Percentiles rank a stretch among this genome's conserved stretches.
phyloP scores from a whole-genome alignment of 2,329 filamentous ascomycete genomes.

The Colletotrichum higginsianum region DNA sequence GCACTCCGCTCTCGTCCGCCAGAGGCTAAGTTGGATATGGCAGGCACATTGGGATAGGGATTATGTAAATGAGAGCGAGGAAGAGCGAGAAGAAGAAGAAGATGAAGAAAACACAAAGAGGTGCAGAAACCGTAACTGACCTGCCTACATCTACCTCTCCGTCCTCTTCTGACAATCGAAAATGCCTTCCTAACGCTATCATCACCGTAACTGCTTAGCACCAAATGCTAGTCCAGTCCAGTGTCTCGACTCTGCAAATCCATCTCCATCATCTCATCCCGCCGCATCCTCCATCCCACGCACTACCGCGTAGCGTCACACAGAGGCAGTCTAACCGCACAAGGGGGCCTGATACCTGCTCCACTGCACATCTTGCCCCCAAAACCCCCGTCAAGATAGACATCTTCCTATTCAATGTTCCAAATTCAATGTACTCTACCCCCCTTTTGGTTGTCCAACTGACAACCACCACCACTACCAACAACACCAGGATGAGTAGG shows the following conservation, averaged over 20 bases:
- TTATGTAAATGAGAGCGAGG: background rate
- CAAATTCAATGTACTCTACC: no score
- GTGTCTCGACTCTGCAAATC: slow-evolving; percentile 13
- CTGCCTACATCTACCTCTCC: background rate
- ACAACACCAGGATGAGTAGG: background rate
- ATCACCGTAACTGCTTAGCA: background rate
- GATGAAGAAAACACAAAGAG: background rate
- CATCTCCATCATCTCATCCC: slow-evolving; percentile 26
- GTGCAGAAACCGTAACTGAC: background rate
- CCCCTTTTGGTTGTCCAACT: background rate
- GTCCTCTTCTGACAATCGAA: background rate
- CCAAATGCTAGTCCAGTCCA: slow-evolving; percentile 1
- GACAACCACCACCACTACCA: background rate
- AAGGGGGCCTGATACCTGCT: background rate
- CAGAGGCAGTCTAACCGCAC: slow-evolving; percentile 7
- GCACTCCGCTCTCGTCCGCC: background rate
- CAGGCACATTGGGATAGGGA: background rate
- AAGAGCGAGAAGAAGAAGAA: no score
- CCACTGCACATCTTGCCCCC: background rate
- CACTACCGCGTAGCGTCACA: slow-evolving; percentile 7
- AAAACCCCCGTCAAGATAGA: background rate
- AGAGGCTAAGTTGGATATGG: background rate
- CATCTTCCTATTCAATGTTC: background rate
- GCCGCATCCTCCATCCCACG: slow-evolving; percentile 7
- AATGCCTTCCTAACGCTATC: background rate